Percentiles rank a stretch among this genome's conserved stretches.
phyloP scores from a whole-genome alignment of 176 grass and related monocot species.

The Sorghum bicolor region Sorghum_bicolor_NCBIv3 NC_012870.2:30564501-30565000 shows the following conservation, averaged over 20 bases:
- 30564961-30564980: conserved; percentile 29
- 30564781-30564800: conserved; percentile 70
- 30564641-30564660: conserved; percentile 48
- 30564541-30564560: conserved; percentile 58
- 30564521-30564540: conserved; percentile 51
- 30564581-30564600: conserved; percentile 79
- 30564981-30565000: conserved; percentile 9
- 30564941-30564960: conserved; percentile 3
- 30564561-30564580: conserved; percentile 95
- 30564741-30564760: conserved; percentile 49
- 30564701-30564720: conserved; percentile 65
- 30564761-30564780: conserved; percentile 69
- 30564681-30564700: conserved; percentile 63
- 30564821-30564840: conserved; percentile 73
- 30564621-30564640: conserved; percentile 40
- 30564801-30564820: conserved; percentile 62
- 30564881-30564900: conserved; percentile 55
- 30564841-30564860: conserved; percentile 78
- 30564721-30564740: conserved; percentile 69
- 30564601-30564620: conserved; percentile 69
- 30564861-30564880: conserved; percentile 47
- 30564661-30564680: conserved; percentile 83
- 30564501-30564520: conserved; percentile 70
- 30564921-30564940: background rate
- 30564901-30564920: conserved; percentile 95